Conservation (phyloP, 192 early-diverging fungal species). For the Paraglomus occultum region DNA sequence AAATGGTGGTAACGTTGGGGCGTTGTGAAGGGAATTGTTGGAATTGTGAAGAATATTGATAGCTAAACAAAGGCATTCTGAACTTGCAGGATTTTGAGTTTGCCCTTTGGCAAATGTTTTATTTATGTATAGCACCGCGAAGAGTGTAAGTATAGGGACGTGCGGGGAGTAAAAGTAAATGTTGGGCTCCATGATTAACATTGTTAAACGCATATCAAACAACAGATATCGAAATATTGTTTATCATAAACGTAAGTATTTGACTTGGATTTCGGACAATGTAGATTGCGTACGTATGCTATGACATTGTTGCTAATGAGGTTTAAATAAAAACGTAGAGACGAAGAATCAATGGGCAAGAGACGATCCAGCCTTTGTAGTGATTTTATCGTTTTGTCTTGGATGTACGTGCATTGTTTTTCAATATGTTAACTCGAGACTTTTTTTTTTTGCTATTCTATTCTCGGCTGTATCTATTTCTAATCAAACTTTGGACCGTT, state of each 20-base stretch:
- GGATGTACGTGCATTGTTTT: slow-evolving; percentile 48
- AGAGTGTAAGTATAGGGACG: slow-evolving; percentile 65
- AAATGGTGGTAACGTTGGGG: slow-evolving; percentile 77
- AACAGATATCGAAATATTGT: slow-evolving; percentile 90
- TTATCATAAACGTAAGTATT: slow-evolving; percentile 88
- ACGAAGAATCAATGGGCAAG: slow-evolving; percentile 98
- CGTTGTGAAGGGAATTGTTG: neutral
- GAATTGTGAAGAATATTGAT: neutral
- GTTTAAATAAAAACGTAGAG: slow-evolving; percentile 49
- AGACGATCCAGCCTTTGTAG: slow-evolving; percentile 94
- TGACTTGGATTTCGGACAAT: neutral
- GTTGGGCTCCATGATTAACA: neutral
- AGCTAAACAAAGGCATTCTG: neutral
- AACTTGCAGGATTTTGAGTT: slow-evolving; percentile 46
- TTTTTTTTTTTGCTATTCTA: neutral
- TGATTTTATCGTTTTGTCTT: slow-evolving; percentile 67
- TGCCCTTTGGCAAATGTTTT: slow-evolving; percentile 87
- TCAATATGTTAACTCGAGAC: neutral
- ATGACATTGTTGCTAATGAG: neutral
- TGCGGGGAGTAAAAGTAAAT: neutral
- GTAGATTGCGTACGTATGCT: slow-evolving; percentile 12
- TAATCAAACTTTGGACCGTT: neutral
- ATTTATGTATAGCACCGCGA: slow-evolving; percentile 74
- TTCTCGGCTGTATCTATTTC: neutral
- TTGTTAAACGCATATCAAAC: slow-evolving; percentile 8